Evolutionary conservation across 1,284 basidiomycete species (phyloP), one percentile per base, ranked within the genome.

Genomic region (Irpex lacteus): DNA sequence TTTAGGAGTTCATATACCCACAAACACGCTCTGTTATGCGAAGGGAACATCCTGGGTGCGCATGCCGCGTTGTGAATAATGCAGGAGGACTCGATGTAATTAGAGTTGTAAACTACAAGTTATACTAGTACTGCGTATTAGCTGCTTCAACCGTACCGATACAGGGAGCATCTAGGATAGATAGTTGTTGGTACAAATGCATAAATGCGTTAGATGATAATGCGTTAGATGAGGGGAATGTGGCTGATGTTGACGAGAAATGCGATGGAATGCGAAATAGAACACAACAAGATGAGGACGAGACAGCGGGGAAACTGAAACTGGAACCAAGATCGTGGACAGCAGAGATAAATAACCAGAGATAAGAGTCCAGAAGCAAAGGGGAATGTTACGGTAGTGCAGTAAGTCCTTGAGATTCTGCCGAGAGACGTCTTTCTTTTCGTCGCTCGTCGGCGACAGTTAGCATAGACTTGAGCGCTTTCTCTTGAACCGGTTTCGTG

Each of bases 401-500:
- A 21, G 60, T 4, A 15, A 52, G 26, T 3, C 55, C 60, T 4
- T 47, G 53, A 1, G 19, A 4, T 40, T 61, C 60, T 18, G 37
- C n/a, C 13, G 13, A 5, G 3, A 37, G 37, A 1, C 34, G 38
- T 3, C 49, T 34, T 34, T 49, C 4, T 64, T 67, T 75, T 58
- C 71, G 70, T 60, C 75, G 75, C 53, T 77, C 75, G 47, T 73
- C 74, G 2, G 76, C 77, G 49, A 76, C 69, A 6, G 34, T 66
- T 36, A 78, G 75, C 74, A 77, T 75, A 58, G 59, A 69, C 67
- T 71, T 75, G 62, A 78, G 61, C 54, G 74, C 76, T 68, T 76
- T 75, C 69, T 78, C 76, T 21, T 74, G 69, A 8, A 78, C 77
- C 0, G 76, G 76, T 66, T 79, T 80, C 62, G 75, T 78, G 26